Evolutionary conservation across 768 basidiomycete genomes (phyloP), one percentile per base, ranked within the genome.

Genomic region (Podaxis pistillaris): DNA sequence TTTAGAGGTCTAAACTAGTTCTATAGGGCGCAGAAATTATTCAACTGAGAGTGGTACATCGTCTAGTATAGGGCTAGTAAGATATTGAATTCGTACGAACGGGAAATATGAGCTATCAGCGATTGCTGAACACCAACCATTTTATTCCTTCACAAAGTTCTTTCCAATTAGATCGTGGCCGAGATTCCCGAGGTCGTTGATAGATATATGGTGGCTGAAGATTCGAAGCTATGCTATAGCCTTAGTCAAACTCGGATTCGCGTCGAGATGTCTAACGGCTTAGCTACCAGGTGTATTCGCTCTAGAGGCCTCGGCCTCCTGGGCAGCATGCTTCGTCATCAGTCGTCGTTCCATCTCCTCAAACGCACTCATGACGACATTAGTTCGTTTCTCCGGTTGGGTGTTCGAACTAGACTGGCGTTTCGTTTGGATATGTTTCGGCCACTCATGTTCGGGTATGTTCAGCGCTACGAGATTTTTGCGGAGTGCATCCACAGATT

Each of bases 381-480:
- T 72, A 58, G 74, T 75, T 60, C 68, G 66, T 40, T 67, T 68
- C 24, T 62, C 62, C 9, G 30, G 53, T 38, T 63, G 63, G 3
- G 69, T 51, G n/a, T 19, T 60, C 2, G 62, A 33, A 24, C 54
- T 36, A n/a, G 54, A 37, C 37, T 46, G 19, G 7, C 49, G 56
- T 8, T 60, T 59, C 8, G 65, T 62, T 17, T 74, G 79, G 19
- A 93, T 77, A 28, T 71, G 76, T 0, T 67, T 60, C 0, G 94
- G 93, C 93, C 94, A 96, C 67, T 86, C 76, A 0, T 68, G 59
- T 65, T 84, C 75, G 4, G 89, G 84, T 46, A 93, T 78, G 28
- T 74, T 71, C 59, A 79, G 72, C 0, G 74, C 69, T 1, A 69
- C 52, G 12, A 95, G 83, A 2, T 83, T 76, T 4, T 73, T 52